These are phyloP conservation scores for Helicocarpus griseus DNA, from an alignment of 2,329 filamentous ascomycete species.

Conservation along the genomic window DNA sequence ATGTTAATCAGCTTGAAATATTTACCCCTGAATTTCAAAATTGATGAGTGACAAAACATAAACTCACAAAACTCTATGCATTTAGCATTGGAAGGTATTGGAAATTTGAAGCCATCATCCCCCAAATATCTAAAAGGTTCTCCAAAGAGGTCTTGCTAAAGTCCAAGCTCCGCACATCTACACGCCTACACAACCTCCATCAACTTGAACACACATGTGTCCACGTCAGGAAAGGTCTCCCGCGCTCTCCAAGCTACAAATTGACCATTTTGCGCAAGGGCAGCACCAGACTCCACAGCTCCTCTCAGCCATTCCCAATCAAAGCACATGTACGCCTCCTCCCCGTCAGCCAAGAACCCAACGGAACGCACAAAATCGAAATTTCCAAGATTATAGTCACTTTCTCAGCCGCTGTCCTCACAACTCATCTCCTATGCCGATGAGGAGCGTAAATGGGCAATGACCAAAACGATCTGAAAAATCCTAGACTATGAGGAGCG, in stretches of 20 bases:
- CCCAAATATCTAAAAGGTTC: neutral
- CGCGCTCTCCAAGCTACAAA: constrained; percentile 46
- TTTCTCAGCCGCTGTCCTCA: neutral
- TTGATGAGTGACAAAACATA: no score
- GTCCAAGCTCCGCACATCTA: no score
- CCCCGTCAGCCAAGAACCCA: constrained; percentile 49
- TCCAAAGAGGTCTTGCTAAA: neutral
- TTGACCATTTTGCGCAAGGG: constrained; percentile 50
- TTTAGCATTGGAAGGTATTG: no score
- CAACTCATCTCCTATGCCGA: neutral
- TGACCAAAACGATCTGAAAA: neutral
- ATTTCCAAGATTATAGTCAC: constrained; percentile 31
- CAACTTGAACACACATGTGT: constrained; percentile 15
- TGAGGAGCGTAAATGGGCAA: neutral
- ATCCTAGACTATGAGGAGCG: no score
- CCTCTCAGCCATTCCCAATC: constrained; percentile 48
- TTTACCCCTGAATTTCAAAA: no score
- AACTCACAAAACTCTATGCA: no score
- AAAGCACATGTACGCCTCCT: constrained; percentile 55
- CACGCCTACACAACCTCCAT: constrained; percentile 16
- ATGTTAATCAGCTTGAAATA: no score
- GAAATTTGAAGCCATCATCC: no score
- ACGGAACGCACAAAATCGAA: constrained; percentile 42
- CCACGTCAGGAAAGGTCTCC: constrained; percentile 13
- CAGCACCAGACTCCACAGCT: constrained; percentile 48